phyloP scores from a whole-genome alignment of 2,329 filamentous ascomycete genomes.

The Biscogniauxia sp. region DNA sequence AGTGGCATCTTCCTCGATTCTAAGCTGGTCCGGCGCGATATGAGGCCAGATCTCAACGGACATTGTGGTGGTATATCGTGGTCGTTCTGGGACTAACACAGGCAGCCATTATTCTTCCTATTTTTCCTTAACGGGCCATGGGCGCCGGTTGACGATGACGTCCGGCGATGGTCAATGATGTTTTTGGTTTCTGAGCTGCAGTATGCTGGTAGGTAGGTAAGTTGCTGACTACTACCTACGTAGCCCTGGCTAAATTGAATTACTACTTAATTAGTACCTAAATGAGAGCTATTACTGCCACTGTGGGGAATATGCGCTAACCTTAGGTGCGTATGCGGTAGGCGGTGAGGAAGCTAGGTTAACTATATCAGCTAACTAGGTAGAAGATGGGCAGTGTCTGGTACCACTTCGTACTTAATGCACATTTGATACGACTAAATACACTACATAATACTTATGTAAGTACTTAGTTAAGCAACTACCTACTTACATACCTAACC shows the following conservation, averaged over 20 bases:
- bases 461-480: too few relatives aligned
- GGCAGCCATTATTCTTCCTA: conserved; percentile 25
- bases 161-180: background rate
- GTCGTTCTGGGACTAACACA: conserved; percentile 9
- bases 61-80: conserved; percentile 38
- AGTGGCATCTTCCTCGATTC: conserved; percentile 46
- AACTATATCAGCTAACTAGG: too few relatives aligned
- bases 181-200: background rate
- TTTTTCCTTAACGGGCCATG: background rate
- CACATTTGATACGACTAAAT: too few relatives aligned
- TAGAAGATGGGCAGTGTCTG: too few relatives aligned
- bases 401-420: too few relatives aligned
- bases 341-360: conserved; percentile 1
- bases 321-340: background rate
- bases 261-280: too few relatives aligned
- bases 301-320: background rate
- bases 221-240: background rate
- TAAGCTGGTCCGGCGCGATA: conserved; percentile 49
- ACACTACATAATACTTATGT: too few relatives aligned
- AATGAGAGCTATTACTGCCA: too few relatives aligned
- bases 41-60: conserved; percentile 59
- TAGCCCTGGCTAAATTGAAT: background rate
- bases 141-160: conserved; percentile 3
- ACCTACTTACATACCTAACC: too few relatives aligned
- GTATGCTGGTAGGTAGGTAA: background rate